phyloP scores from a whole-genome alignment of 2,329 filamentous ascomycete genomes.

The Colletotrichum simmondsii region DNA sequence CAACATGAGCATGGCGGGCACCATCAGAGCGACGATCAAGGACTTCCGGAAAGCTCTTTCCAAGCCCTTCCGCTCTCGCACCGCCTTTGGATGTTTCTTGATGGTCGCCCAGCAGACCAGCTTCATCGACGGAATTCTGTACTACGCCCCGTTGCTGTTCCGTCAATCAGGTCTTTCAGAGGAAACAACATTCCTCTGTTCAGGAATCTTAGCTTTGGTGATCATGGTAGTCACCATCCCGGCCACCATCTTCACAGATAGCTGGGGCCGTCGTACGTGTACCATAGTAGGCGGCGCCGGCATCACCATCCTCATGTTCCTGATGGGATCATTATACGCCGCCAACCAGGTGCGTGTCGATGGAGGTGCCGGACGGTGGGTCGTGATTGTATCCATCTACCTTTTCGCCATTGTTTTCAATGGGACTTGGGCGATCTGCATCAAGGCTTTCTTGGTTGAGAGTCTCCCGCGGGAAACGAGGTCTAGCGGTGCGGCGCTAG shows the following conservation, averaged over 20 bases:
- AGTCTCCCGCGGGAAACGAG: slow-evolving; percentile 66
- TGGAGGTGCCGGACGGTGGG: slow-evolving; percentile 55
- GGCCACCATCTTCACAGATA: slow-evolving; percentile 64
- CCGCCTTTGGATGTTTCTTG: slow-evolving; percentile 66
- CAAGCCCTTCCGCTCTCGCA: slow-evolving; percentile 53
- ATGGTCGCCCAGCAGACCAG: slow-evolving; percentile 65
- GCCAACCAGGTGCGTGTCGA: slow-evolving; percentile 47
- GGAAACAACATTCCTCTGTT: slow-evolving; percentile 65
- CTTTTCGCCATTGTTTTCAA: slow-evolving; percentile 57
- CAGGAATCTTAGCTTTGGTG: slow-evolving; percentile 66
- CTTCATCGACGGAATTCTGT: slow-evolving; percentile 71
- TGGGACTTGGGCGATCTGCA: slow-evolving; percentile 62
- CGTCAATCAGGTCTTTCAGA: slow-evolving; percentile 67
- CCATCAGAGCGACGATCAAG: slow-evolving; percentile 39
- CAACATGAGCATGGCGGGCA: slow-evolving; percentile 42
- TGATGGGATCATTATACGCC: slow-evolving; percentile 65
- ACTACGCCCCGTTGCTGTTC: slow-evolving; percentile 71
- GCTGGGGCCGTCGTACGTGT: slow-evolving; percentile 64
- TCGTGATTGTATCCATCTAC: slow-evolving; percentile 62
- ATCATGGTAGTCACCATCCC: slow-evolving; percentile 67
- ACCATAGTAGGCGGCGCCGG: slow-evolving; percentile 62
- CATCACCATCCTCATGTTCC: slow-evolving; percentile 61
- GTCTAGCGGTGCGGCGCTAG: slow-evolving; percentile 63
- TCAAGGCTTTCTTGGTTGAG: slow-evolving; percentile 63
- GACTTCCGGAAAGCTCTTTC: slow-evolving; percentile 39